Conservation (phyloP, 2,329 filamentous ascomycete species). For the Diaporthe sp. region DNA sequence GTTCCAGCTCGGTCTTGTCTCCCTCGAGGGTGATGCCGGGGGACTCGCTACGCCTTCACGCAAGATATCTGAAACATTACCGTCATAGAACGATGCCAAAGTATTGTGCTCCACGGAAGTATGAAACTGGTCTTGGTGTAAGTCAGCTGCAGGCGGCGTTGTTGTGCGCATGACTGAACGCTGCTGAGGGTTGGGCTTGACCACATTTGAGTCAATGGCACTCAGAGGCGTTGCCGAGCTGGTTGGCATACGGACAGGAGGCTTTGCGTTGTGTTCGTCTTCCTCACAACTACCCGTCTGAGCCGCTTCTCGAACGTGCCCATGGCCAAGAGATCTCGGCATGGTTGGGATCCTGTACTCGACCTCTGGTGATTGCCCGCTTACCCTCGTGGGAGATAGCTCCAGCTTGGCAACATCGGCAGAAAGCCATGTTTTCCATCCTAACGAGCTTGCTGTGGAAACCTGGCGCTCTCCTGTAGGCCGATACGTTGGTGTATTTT, state of each 20-base stretch:
- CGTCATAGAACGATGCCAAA: background rate
- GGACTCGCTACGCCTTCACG: background rate
- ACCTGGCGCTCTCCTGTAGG: slow-evolving; percentile 46
- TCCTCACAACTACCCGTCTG: slow-evolving; percentile 48
- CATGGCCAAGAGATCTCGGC: slow-evolving; percentile 38
- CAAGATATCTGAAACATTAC: background rate
- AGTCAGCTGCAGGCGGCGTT: slow-evolving; percentile 31
- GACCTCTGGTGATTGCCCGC: slow-evolving; percentile 41
- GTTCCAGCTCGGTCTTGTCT: background rate
- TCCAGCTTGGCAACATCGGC: slow-evolving; percentile 51
- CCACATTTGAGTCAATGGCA: slow-evolving; percentile 39
- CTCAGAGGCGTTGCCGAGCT: slow-evolving; percentile 38
- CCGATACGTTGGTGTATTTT: slow-evolving; percentile 44
- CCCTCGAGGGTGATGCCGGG: background rate
- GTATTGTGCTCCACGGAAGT: background rate
- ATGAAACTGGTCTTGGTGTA: slow-evolving; percentile 32
- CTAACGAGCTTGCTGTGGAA: slow-evolving; percentile 57
- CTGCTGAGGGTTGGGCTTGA: slow-evolving; percentile 37
- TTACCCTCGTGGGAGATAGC: slow-evolving; percentile 37
- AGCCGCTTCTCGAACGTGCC: slow-evolving; percentile 51
- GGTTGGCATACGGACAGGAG: slow-evolving; percentile 35
- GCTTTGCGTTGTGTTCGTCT: slow-evolving; percentile 32
- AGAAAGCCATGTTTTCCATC: slow-evolving; percentile 54
- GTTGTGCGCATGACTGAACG: slow-evolving; percentile 35
- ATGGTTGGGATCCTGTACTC: slow-evolving; percentile 39